Conservation (phyloP, 176 grass and related monocot genomes). For the Hordeum marinum region DNA sequence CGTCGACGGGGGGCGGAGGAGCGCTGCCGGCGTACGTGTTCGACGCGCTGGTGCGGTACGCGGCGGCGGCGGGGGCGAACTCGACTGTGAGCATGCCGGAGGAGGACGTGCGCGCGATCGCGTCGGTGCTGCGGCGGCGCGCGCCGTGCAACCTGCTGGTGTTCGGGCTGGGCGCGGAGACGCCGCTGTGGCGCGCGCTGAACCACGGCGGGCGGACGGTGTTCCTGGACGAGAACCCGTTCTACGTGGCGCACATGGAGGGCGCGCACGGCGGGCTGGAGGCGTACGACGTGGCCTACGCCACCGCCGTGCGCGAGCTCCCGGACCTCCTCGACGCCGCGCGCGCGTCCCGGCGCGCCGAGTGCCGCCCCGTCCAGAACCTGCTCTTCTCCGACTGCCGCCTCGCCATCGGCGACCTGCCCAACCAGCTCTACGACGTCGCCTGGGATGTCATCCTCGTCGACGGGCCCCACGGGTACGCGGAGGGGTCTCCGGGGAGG, state of each 20-base stretch:
- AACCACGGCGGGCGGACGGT: constrained; percentile 92
- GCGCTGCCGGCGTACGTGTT: constrained; percentile 57
- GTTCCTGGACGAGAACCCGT: constrained; percentile 97
- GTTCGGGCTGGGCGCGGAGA: constrained; percentile 86
- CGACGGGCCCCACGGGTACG: constrained; percentile 73
- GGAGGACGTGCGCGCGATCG: constrained; percentile 59
- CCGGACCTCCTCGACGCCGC: constrained; percentile 44
- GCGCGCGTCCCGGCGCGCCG: constrained; percentile 31
- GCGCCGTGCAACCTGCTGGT: constrained; percentile 79
- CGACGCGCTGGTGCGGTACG: constrained; percentile 84
- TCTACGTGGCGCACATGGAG: constrained; percentile 88
- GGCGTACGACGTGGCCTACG: constrained; percentile 87
- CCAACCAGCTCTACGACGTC: constrained; percentile 84
- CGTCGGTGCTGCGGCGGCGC: constrained; percentile 64
- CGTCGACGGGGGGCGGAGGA: neutral
- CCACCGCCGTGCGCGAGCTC: constrained; percentile 65
- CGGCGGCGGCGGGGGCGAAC: constrained; percentile 55
- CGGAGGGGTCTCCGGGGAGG: constrained; percentile 54
- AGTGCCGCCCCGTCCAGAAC: constrained; percentile 93
- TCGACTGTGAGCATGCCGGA: constrained; percentile 63
- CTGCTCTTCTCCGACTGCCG: constrained; percentile 93
- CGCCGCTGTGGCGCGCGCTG: constrained; percentile 89
- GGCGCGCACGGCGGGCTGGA: constrained; percentile 59
- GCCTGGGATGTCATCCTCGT: constrained; percentile 93
- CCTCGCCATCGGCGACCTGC: constrained; percentile 84